Conservation (phyloP, 805 yeast genomes). For the Lipomyces spencermartinsiae region DNA sequence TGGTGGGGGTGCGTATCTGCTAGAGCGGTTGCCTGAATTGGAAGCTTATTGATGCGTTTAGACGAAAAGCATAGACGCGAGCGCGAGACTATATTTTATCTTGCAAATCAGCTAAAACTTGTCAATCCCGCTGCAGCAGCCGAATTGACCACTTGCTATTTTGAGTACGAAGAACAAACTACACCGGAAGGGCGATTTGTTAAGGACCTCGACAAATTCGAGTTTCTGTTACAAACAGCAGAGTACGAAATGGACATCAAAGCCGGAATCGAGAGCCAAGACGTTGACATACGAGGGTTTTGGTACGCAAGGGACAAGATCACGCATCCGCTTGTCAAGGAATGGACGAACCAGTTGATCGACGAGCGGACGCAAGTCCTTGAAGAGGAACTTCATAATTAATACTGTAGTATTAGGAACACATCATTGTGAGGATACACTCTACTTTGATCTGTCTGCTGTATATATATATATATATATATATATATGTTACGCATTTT, state of each 20-base stretch:
- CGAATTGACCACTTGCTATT: conserved; percentile 76
- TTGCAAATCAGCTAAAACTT: conserved; percentile 65
- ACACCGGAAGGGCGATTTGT: conserved; percentile 85
- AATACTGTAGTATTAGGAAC: too few species aligned
- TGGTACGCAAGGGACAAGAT: conserved; percentile 65
- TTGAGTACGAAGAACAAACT: conserved; percentile 86
- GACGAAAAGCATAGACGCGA: conserved; percentile 87
- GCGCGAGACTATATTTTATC: conserved; percentile 68
- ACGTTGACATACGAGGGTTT: conserved; percentile 68
- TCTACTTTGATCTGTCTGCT: neutral
- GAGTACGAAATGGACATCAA: conserved; percentile 76
- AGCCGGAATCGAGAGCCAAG: conserved; percentile 49
- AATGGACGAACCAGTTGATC: conserved; percentile 67
- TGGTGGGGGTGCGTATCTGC: conserved; percentile 52
- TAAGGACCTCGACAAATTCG: conserved; percentile 92
- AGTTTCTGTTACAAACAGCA: conserved; percentile 63
- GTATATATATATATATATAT: too few species aligned
- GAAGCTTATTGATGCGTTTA: conserved; percentile 12
- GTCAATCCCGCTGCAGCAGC: conserved; percentile 67
- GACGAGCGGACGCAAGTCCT: conserved; percentile 53
- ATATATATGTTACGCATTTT: too few species aligned
- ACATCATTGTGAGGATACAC: conserved; percentile 1
- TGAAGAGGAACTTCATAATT: conserved; percentile 42
- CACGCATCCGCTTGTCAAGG: conserved; percentile 48
- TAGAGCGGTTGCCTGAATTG: neutral